Conservation (phyloP, 2,329 filamentous ascomycete species). For the Penicillium capsulatum region DNA sequence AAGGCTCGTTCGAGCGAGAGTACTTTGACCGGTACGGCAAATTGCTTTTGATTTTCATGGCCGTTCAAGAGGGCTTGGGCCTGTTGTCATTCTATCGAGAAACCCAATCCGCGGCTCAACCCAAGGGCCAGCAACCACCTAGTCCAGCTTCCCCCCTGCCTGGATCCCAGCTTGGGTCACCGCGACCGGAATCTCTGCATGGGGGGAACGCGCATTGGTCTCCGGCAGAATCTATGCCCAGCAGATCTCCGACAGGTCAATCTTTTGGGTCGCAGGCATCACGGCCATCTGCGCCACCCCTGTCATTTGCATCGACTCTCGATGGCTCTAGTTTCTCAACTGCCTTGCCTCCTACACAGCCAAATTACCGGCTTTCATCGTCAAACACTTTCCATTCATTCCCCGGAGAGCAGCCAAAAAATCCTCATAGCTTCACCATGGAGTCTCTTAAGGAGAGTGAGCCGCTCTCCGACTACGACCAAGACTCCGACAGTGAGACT, state of each 20-base stretch:
- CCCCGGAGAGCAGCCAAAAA: slow-evolving; percentile 10
- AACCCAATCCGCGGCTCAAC: background rate
- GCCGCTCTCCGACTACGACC: slow-evolving; percentile 30
- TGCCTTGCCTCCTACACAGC: slow-evolving; percentile 18
- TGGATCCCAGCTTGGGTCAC: slow-evolving; percentile 6
- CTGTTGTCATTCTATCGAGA: slow-evolving; percentile 26
- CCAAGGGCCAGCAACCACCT: slow-evolving; percentile 9
- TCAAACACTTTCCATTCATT: slow-evolving; percentile 21
- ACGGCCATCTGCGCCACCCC: slow-evolving; percentile 19
- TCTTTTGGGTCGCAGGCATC: slow-evolving; percentile 19
- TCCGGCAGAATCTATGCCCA: slow-evolving; percentile 12
- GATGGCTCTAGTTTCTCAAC: slow-evolving; percentile 27
- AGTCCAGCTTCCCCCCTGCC: slow-evolving; percentile 1
- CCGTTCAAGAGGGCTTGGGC: slow-evolving; percentile 35
- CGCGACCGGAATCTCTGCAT: slow-evolving; percentile 6
- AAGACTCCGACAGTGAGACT: slow-evolving; percentile 38
- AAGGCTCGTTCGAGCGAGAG: slow-evolving; percentile 27
- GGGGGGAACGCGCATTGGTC: slow-evolving; percentile 11
- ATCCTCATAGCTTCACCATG: slow-evolving; percentile 32
- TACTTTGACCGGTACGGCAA: slow-evolving; percentile 41
- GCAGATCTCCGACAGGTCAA: slow-evolving; percentile 12
- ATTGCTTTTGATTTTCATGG: slow-evolving; percentile 38
- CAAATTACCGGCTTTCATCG: slow-evolving; percentile 20
- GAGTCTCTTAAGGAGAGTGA: slow-evolving; percentile 31
- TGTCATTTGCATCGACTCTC: slow-evolving; percentile 31